phyloP scores from a whole-genome alignment of 2,329 filamentous ascomycete species.

The Fusarium buxicola region DNA sequence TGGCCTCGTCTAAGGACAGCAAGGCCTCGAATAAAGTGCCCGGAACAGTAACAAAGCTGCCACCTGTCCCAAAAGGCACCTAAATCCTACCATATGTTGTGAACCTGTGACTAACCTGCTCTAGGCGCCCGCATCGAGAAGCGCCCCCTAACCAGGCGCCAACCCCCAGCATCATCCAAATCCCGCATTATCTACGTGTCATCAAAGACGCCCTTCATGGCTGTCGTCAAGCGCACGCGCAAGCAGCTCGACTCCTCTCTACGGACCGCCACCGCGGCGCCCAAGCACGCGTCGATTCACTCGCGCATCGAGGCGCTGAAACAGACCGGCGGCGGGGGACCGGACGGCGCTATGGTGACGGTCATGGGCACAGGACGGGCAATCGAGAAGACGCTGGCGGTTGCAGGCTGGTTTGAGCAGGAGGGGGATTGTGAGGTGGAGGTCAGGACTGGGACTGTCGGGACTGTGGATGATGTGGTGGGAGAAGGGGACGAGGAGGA shows the following conservation, averaged over 20 bases:
- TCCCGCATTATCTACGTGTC: constrained; percentile 72
- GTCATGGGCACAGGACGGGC: constrained; percentile 75
- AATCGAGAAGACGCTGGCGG: constrained; percentile 70
- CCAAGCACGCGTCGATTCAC: constrained; percentile 59
- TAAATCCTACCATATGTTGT: background rate
- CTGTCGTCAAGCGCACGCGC: constrained; percentile 72
- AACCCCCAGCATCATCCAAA: constrained; percentile 57
- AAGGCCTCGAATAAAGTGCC: constrained; percentile 28
- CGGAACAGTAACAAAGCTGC: constrained; percentile 50
- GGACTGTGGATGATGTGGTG: constrained; percentile 75
- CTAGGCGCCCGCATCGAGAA: constrained; percentile 63
- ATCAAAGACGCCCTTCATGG: constrained; percentile 73
- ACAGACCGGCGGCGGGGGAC: constrained; percentile 45
- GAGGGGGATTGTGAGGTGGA: constrained; percentile 69
- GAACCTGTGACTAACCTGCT: constrained; percentile 1
- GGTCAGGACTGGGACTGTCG: constrained; percentile 71
- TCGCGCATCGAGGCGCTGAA: constrained; percentile 59
- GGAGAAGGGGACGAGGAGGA: constrained; percentile 52
- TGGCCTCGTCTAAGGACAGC: constrained; percentile 36
- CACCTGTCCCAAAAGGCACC: constrained; percentile 51
- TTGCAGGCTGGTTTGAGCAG: constrained; percentile 74
- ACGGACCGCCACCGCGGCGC: constrained; percentile 56
- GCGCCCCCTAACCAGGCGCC: constrained; percentile 58
- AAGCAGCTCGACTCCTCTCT: constrained; percentile 69
- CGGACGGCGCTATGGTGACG: constrained; percentile 58